Evolutionary conservation across 768 basidiomycete species (phyloP).

Genomic region (Pleurotus tuoliensis): DNA sequence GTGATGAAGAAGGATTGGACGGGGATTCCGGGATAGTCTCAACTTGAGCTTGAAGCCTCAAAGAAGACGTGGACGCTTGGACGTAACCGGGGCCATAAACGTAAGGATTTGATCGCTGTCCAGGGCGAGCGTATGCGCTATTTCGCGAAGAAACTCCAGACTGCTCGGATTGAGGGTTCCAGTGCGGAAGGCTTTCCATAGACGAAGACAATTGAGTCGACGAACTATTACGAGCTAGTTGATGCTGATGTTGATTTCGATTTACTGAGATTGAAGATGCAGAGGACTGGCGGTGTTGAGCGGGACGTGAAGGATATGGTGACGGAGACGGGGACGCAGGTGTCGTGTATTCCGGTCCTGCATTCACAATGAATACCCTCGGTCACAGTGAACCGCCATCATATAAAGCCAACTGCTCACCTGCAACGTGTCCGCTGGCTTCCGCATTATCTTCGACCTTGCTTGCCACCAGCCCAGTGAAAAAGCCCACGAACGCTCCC

Average conservation of each 20-base stretch:
- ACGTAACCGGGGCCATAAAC: neutral
- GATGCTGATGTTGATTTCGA: constrained; percentile 6
- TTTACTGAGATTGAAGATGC: constrained; percentile 9
- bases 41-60: constrained; percentile 1
- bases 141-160: neutral
- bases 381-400: no score
- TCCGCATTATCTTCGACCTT: constrained; percentile 7
- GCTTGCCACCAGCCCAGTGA: constrained; percentile 58
- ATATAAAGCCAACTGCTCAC: constrained; percentile 4
- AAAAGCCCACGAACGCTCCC: constrained; percentile 61
- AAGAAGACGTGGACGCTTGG: neutral
- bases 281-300: constrained; percentile 9
- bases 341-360: constrained; percentile 10
- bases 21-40: constrained; percentile 24
- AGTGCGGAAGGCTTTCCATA: constrained; percentile 1
- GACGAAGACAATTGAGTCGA: neutral
- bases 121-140: neutral
- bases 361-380: no score
- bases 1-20: constrained; percentile 19
- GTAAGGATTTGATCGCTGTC: neutral
- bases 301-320: constrained; percentile 14
- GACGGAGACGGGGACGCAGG: constrained; percentile 12
- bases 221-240: neutral
- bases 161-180: neutral
- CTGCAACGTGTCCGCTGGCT: constrained; percentile 12